Percentiles rank a stretch among this genome's conserved stretches.
Conservation (phyloP, 108 stramenopile genomes). For the Conticribra guillardii region DNA sequence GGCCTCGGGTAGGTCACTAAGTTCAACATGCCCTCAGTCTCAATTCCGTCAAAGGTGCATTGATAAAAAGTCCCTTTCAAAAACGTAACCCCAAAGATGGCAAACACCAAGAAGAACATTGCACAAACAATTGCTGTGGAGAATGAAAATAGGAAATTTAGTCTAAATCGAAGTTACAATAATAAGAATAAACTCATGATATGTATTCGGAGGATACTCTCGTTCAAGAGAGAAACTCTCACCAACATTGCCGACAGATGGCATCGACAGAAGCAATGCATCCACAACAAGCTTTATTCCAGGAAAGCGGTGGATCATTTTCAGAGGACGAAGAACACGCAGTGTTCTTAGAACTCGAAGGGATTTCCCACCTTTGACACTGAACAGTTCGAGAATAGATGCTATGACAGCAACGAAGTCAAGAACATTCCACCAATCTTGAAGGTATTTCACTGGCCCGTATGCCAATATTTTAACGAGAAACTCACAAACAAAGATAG, state of each 20-base stretch:
- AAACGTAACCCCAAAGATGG: slow-evolving; percentile 70
- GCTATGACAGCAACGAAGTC: slow-evolving; percentile 64
- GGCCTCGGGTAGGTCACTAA: slow-evolving; percentile 19
- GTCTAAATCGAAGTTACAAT: slow-evolving; percentile 30
- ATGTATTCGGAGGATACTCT: too few relatives aligned
- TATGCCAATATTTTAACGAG: slow-evolving; percentile 62
- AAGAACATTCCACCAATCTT: slow-evolving; percentile 67
- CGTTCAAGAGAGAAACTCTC: slow-evolving; percentile 4
- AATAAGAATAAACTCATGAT: too few relatives aligned
- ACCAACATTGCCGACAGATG: slow-evolving; percentile 59
- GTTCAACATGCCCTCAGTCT: neutral
- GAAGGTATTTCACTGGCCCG: slow-evolving; percentile 59
- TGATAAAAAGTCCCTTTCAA: slow-evolving; percentile 66
- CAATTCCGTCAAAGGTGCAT: slow-evolving; percentile 37
- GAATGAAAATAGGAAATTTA: too few relatives aligned
- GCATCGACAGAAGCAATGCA: slow-evolving; percentile 67
- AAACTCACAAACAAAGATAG: slow-evolving; percentile 65
- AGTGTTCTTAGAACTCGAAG: slow-evolving; percentile 56
- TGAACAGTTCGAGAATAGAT: slow-evolving; percentile 48
- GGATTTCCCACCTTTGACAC: slow-evolving; percentile 20
- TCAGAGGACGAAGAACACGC: slow-evolving; percentile 73
- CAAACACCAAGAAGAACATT: slow-evolving; percentile 66
- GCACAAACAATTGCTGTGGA: slow-evolving; percentile 25
- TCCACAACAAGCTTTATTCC: slow-evolving; percentile 78
- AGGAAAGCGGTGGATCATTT: slow-evolving; percentile 68